A percentile compares a stretch with the other conserved stretches of the same genome.
Conservation (phyloP, 257 asterid species). For the Nicotiana paniculata region DNA sequence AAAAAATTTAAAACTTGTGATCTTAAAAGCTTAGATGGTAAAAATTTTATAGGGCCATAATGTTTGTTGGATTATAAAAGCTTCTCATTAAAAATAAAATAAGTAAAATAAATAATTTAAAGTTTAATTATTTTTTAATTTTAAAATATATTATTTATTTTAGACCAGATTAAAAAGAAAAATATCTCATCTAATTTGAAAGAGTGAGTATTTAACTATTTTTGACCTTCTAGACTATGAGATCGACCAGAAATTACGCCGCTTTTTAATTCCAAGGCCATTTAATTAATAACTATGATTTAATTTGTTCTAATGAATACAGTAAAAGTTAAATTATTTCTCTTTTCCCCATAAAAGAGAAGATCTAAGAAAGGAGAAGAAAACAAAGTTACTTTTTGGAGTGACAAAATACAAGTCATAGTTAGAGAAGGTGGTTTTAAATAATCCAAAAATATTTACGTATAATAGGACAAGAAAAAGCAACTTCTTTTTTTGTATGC, state of each 20-base stretch:
- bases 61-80: too few species aligned
- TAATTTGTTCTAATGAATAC: neutral
- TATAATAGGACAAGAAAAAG: neutral
- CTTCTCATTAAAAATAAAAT: too few species aligned
- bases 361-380: neutral
- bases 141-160: too few species aligned
- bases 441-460: neutral
- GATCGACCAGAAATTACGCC: neutral
- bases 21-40: too few species aligned
- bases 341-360: neutral
- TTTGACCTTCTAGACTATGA: neutral
- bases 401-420: constrained; percentile 2
- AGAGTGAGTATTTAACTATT: neutral
- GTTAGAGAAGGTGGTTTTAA: neutral
- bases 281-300: neutral
- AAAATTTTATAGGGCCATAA: too few species aligned
- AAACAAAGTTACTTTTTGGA: constrained; percentile 15
- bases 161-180: too few species aligned
- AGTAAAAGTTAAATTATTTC: neutral
- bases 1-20: too few species aligned
- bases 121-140: too few species aligned
- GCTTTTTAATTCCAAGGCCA: neutral
- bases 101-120: too few species aligned
- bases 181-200: too few species aligned
- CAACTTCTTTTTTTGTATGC: neutral